Conservation (phyloP, 768 basidiomycete genomes). For the Suillus decipiens region DNA sequence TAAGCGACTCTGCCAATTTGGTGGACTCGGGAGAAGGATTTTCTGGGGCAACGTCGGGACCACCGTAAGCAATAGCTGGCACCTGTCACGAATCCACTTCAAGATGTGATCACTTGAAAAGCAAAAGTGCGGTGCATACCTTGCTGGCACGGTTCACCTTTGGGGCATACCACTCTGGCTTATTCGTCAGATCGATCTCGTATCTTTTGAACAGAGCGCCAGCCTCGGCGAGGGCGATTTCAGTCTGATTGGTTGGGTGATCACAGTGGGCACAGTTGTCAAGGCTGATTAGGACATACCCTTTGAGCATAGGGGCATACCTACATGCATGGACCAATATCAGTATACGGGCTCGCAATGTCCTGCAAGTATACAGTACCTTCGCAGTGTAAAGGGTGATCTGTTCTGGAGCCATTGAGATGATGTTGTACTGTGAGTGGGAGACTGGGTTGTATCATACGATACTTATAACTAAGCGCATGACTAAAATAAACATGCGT, state of each 20-base stretch:
- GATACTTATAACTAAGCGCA: neutral
- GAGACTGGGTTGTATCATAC: neutral
- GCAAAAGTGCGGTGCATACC: constrained; percentile 36
- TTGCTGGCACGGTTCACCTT: constrained; percentile 69
- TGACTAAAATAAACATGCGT: neutral
- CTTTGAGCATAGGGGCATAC: constrained; percentile 62
- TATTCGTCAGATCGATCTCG: constrained; percentile 63
- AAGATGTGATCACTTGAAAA: neutral
- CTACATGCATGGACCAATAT: constrained; percentile 30
- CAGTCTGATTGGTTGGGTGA: constrained; percentile 37
- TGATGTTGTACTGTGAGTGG: neutral
- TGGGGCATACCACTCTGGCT: constrained; percentile 69
- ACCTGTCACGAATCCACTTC: constrained; percentile 35
- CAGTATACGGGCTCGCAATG: neutral
- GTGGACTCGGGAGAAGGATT: constrained; percentile 58
- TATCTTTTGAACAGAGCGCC: constrained; percentile 48
- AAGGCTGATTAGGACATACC: constrained; percentile 32
- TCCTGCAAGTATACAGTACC: constrained; percentile 28
- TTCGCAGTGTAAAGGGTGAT: constrained; percentile 51
- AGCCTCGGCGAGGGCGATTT: constrained; percentile 63
- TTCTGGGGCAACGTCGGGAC: constrained; percentile 54
- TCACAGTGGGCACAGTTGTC: neutral
- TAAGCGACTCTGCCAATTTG: constrained; percentile 65
- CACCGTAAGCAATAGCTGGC: constrained; percentile 62
- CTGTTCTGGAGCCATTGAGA: constrained; percentile 17